These are phyloP conservation scores for Podila horticola DNA, from an alignment of 192 early-diverging fungal species.

Conservation along the genomic window DNA sequence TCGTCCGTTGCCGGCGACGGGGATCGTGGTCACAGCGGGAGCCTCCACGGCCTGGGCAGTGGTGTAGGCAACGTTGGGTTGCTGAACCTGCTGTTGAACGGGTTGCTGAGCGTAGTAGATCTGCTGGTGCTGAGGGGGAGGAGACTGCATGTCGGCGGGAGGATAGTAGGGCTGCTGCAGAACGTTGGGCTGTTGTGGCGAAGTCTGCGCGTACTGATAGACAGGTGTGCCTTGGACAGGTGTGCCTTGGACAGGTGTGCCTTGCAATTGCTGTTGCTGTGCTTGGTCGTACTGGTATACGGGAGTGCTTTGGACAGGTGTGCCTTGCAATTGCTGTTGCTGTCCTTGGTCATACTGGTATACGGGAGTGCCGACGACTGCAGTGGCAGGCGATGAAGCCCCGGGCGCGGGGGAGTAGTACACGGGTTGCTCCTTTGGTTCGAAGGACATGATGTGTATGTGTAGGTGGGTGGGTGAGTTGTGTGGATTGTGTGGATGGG, in stretches of 20 bases:
- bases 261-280: background rate
- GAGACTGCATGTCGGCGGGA: background rate
- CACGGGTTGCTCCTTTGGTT: slow-evolving; percentile 25
- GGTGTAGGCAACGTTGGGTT: slow-evolving; percentile 7
- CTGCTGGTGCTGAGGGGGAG: background rate
- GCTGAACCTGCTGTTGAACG: background rate
- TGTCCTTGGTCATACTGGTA: slow-evolving; percentile 12
- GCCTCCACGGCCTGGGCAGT: background rate
- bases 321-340: background rate
- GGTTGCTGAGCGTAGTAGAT: slow-evolving; percentile 9
- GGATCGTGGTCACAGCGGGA: slow-evolving; percentile 5
- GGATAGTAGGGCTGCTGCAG: slow-evolving; percentile 30
- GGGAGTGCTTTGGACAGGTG: background rate
- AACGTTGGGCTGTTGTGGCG: slow-evolving; percentile 4
- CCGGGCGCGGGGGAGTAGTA: slow-evolving; percentile 26
- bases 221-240: slow-evolving; percentile 5
- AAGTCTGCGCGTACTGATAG: slow-evolving; percentile 7
- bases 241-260: background rate
- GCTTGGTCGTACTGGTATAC: slow-evolving; percentile 12
- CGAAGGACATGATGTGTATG: slow-evolving; percentile 10
- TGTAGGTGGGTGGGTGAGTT: background rate
- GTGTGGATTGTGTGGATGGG: background rate
- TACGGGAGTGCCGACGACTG: background rate
- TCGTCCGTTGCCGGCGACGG: background rate
- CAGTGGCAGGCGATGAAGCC: background rate